Conservation (phyloP, 192 early-diverging fungal species). For the Coemansia sp. region DNA sequence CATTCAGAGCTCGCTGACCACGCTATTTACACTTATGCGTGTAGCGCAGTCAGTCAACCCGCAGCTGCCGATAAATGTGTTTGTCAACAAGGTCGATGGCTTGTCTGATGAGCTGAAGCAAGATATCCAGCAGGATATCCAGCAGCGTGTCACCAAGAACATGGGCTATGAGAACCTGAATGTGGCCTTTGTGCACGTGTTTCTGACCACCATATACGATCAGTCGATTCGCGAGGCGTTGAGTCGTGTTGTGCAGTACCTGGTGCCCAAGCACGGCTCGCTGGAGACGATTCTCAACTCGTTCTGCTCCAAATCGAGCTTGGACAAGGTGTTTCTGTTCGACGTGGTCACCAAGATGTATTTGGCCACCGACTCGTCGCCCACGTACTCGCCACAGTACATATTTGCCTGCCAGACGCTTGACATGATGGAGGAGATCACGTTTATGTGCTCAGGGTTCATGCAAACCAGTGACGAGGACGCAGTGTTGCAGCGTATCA, state of each 20-base stretch:
- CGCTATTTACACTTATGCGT: conserved; percentile 71
- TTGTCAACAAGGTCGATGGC: conserved; percentile 97
- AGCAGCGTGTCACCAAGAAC: conserved; percentile 86
- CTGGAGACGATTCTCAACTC: conserved; percentile 91
- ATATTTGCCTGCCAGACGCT: conserved; percentile 95
- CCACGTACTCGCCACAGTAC: conserved; percentile 85
- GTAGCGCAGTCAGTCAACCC: conserved; percentile 78
- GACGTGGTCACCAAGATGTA: conserved; percentile 89
- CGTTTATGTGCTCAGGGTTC: conserved; percentile 60
- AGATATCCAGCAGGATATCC: conserved; percentile 94
- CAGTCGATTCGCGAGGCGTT: conserved; percentile 94
- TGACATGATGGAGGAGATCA: conserved; percentile 85
- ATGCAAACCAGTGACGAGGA: conserved; percentile 17
- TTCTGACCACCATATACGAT: conserved; percentile 92
- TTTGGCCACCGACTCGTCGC: conserved; percentile 91
- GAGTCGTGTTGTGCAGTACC: conserved; percentile 87
- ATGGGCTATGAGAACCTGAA: conserved; percentile 76
- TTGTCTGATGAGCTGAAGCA: conserved; percentile 94
- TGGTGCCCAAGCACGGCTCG: conserved; percentile 81
- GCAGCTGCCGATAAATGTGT: conserved; percentile 86
- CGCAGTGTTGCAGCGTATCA: conserved; percentile 18
- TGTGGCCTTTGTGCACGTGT: conserved; percentile 75
- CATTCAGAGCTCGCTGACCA: conserved; percentile 71
- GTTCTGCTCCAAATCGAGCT: conserved; percentile 89
- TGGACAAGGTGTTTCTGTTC: conserved; percentile 96